Percentiles rank a stretch among this genome's conserved stretches.
Conservation (phyloP, 2,329 filamentous ascomycete species). For the Cladophialophora yegresii region DNA sequence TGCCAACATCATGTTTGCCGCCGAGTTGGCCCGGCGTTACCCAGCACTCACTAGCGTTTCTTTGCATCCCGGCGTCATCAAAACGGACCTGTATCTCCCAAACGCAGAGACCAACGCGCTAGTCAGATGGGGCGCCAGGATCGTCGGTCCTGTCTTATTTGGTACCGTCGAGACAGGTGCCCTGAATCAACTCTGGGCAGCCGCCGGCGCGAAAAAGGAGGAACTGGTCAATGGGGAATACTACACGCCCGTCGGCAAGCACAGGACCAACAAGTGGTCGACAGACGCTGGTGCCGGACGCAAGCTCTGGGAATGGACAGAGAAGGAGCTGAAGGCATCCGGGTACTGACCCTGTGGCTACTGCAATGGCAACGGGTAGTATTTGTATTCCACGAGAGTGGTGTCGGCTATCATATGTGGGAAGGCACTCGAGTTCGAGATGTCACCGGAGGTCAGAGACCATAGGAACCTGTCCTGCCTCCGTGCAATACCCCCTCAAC, state of each 20-base stretch:
- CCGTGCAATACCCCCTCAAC: no score
- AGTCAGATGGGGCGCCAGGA: conserved; percentile 35
- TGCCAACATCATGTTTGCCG: conserved; percentile 53
- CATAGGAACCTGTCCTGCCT: background rate
- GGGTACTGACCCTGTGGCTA: conserved; percentile 22
- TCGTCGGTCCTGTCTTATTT: conserved; percentile 38
- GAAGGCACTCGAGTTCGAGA: background rate
- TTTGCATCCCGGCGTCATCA: conserved; percentile 54
- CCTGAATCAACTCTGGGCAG: conserved; percentile 47
- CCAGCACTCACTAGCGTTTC: conserved; percentile 48
- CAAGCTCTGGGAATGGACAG: conserved; percentile 43
- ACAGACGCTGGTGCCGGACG: conserved; percentile 37
- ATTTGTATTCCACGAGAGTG: background rate
- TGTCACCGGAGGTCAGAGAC: background rate
- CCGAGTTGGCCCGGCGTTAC: conserved; percentile 50
- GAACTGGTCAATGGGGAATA: conserved; percentile 48
- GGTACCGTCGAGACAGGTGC: conserved; percentile 42
- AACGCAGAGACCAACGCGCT: conserved; percentile 37
- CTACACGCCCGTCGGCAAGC: conserved; percentile 46
- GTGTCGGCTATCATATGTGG: background rate
- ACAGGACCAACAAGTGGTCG: conserved; percentile 37
- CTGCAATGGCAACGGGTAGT: background rate
- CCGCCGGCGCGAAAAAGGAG: conserved; percentile 41
- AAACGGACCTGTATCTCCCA: conserved; percentile 46
- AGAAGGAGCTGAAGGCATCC: conserved; percentile 38